phyloP scores from a whole-genome alignment of 2,329 filamentous ascomycete species.

The Fusarium bulbicola region DNA sequence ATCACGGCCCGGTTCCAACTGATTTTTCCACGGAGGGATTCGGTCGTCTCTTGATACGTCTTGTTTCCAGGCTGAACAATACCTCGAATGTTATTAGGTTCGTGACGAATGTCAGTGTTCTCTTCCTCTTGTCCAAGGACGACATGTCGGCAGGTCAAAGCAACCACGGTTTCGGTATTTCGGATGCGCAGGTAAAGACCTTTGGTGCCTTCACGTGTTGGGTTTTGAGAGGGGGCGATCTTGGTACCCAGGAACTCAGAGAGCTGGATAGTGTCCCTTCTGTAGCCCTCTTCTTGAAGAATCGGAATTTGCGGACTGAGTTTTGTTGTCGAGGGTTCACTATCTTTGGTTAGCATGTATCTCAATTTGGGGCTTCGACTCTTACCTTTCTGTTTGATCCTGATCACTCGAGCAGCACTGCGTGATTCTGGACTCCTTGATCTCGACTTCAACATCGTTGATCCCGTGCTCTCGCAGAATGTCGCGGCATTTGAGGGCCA shows the following conservation, averaged over 20 bases:
- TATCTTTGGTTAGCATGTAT: neutral
- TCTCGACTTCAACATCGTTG: neutral
- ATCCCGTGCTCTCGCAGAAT: neutral
- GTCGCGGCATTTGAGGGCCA: neutral
- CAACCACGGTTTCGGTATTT: neutral
- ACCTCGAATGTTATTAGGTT: fast-evolving
- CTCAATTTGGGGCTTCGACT: fast-evolving
- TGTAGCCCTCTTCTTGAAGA: neutral
- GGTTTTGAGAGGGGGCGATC: fast-evolving
- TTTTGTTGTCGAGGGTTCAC: neutral
- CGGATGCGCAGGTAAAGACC: neutral
- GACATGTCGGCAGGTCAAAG: neutral
- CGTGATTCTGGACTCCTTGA: neutral
- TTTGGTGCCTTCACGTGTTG: neutral
- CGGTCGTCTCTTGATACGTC: fast-evolving
- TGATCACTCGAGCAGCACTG: neutral
- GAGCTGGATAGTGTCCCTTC: neutral
- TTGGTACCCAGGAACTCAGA: neutral
- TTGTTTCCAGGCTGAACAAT: neutral
- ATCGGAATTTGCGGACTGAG: neutral
- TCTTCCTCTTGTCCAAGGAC: neutral
- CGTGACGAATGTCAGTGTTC: neutral
- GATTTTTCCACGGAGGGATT: fast-evolving
- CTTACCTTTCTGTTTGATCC: neutral
- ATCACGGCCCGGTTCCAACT: fast-evolving